Percentiles rank a stretch among this genome's conserved stretches.
phyloP scores from a whole-genome alignment of 345 rosid genomes.

The Triadica sebifera region DNA sequence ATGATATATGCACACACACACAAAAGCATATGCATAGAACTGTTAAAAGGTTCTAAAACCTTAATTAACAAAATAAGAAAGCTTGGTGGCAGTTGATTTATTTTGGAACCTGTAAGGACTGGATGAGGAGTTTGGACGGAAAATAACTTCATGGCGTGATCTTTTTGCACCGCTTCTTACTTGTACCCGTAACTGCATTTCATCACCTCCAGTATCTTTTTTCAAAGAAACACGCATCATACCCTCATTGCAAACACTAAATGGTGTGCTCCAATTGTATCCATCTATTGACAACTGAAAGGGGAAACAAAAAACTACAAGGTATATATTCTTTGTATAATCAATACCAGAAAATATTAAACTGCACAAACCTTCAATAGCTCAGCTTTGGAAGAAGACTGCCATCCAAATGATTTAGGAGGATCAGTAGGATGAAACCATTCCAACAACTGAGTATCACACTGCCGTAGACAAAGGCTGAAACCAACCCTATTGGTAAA shows the following conservation, averaged over 20 bases:
- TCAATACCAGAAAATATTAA: neutral
- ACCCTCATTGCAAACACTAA: conserved; percentile 79
- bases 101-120: conserved; percentile 83
- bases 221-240: conserved; percentile 60
- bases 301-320: conserved; percentile 7
- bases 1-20: neutral
- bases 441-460: conserved; percentile 66
- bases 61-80: neutral
- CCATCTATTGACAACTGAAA: conserved; percentile 75
- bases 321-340: conserved; percentile 1
- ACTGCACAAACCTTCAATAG: conserved; percentile 60
- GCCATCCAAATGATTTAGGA: conserved; percentile 81
- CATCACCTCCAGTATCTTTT: conserved; percentile 51
- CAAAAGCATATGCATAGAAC: neutral
- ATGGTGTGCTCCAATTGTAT: conserved; percentile 83
- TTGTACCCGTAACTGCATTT: conserved; percentile 64
- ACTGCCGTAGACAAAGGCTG: conserved; percentile 80
- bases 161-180: conserved; percentile 88
- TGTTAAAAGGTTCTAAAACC: neutral
- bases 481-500: conserved; percentile 78
- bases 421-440: conserved; percentile 88
- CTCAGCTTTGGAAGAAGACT: conserved; percentile 62
- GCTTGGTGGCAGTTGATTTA: conserved; percentile 4
- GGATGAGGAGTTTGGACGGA: conserved; percentile 74
- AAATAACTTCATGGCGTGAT: conserved; percentile 86